Evolutionary conservation across 108 stramenopile species (phyloP).

Genomic region (Cyclotella baltica): DNA sequence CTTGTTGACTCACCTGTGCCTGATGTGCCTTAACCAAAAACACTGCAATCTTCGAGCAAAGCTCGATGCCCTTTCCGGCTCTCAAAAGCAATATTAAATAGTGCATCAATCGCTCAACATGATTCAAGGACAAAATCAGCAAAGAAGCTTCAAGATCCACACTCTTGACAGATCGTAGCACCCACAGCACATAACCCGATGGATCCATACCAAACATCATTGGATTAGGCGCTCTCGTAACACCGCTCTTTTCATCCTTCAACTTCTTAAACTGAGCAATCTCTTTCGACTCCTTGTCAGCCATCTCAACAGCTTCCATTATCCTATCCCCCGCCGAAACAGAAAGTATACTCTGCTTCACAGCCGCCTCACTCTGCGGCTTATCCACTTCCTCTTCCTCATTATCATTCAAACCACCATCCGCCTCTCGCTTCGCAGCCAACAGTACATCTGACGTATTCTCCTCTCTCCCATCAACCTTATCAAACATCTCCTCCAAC

Average conservation of each 20-base stretch:
- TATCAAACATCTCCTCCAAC: conserved; percentile 91
- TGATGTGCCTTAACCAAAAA: conserved; percentile 83
- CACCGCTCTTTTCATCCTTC: conserved; percentile 46
- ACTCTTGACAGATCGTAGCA: conserved; percentile 82
- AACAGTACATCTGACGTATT: conserved; percentile 61
- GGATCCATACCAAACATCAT: conserved; percentile 89
- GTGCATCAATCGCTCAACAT: conserved; percentile 79
- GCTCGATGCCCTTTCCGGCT: conserved; percentile 78
- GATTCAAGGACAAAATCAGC: conserved; percentile 85
- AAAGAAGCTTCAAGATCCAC: conserved; percentile 94
- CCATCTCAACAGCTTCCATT: conserved; percentile 92
- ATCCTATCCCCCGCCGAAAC: conserved; percentile 94
- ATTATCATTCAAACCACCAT: conserved; percentile 56
- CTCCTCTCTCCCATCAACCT: conserved; percentile 65
- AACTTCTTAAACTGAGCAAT: conserved; percentile 58
- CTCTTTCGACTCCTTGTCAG: conserved; percentile 86
- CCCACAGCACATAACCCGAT: conserved; percentile 83
- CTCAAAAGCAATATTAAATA: conserved; percentile 74
- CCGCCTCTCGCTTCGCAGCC: conserved; percentile 51
- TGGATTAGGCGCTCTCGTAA: conserved; percentile 67
- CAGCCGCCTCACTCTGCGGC: conserved; percentile 90
- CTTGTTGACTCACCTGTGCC: conserved; percentile 63
- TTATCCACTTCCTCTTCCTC: conserved; percentile 55
- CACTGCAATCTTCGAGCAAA: conserved; percentile 76
- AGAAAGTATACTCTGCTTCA: conserved; percentile 82